Conservation (phyloP, 495 filamentous ascomycete species). For the Tuber umbilicatum region DNA sequence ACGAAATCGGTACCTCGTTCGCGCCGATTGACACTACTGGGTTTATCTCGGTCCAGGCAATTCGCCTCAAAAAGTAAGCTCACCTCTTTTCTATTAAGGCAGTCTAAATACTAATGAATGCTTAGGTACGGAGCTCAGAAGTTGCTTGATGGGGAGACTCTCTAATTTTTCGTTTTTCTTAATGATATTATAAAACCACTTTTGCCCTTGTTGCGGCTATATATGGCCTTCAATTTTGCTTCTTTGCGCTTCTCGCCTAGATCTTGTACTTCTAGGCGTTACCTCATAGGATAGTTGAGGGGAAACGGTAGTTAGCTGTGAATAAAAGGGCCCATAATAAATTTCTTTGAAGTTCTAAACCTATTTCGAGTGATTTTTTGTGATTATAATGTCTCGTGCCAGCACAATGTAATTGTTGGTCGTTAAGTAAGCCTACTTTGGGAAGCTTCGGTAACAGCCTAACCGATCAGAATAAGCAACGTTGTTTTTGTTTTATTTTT, state of each 20-base stretch:
- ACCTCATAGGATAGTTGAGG: not conserved
- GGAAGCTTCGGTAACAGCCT: slow-evolving; percentile 1
- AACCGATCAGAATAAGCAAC: slow-evolving; percentile 33
- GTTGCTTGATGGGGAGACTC: not conserved
- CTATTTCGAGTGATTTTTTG: not conserved
- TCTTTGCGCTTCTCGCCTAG: not conserved
- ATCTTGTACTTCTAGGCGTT: not conserved
- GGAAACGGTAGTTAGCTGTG: not conserved
- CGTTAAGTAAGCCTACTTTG: not conserved
- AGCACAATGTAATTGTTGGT: not conserved
- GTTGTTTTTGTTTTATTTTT: slow-evolving; percentile 15
- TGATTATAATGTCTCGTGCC: not conserved
- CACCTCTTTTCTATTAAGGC: not conserved
- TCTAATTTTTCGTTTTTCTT: not conserved
- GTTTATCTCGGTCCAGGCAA: slow-evolving; percentile 76
- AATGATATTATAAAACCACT: not conserved
- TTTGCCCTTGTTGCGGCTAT: not conserved
- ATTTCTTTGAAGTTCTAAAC: not conserved
- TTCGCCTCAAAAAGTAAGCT: slow-evolving; percentile 75
- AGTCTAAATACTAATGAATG: not conserved
- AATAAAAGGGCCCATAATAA: not conserved
- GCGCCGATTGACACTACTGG: slow-evolving; percentile 59
- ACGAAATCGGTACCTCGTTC: slow-evolving; percentile 70
- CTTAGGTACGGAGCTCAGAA: not conserved
- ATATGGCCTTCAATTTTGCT: not conserved